Base-by-base conservation (phyloP, 148 eudicot species). In the Fagopyrum esculentum region DNA sequence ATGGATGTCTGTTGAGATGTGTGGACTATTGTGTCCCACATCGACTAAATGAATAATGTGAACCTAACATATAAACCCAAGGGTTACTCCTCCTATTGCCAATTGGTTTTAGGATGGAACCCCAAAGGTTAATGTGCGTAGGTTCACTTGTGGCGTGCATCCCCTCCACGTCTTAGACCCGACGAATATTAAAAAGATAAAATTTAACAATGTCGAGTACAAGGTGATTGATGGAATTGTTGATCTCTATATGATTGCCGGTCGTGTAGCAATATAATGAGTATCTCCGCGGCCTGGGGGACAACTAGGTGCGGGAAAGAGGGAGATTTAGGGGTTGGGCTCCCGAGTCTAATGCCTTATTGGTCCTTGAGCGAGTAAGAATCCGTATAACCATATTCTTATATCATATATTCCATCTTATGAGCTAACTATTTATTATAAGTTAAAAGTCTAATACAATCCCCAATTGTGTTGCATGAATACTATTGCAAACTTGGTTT, bases 301-400 rank as follows among this genome's bases (percentile, higher is more conserved):
- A 22, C 26, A 22, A 22, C 26, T 22, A 22, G 26, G 26, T 22
- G 26, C 26, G 26, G 26, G 26, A 22, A 22, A 22, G 26, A 22
- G 26, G 26, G 26, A 22, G 26, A 22, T 22, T 22, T 22, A 22
- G 26, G 26, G 26, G 76, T 86, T 45, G 87, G 89, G 0, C 76
- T 84, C 0, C 89, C 89, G 2, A 74, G 84, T 19, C 84, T 87
- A 9, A 84, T 86, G 87, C 89, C 89, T 30, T 86, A 84, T 50
- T 86, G 87, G 87, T 77, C 89, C 30, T 84, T 84, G 52, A 86
- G 89, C 82, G 69, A 80, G 82, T 78, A 12, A 2, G 5, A 11
- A 35, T 71, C 52, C 40, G 40, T 35, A 35, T 35, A 1, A 35
- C 40, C 40, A 35, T 50, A 5, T 6, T 9, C 12, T 50, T 50